Percentiles rank a stretch among this genome's conserved stretches.
These are phyloP conservation scores for Gastrolobium villosum DNA, from an alignment of 306 rosid genomes.

Conservation along the genomic window DNA sequence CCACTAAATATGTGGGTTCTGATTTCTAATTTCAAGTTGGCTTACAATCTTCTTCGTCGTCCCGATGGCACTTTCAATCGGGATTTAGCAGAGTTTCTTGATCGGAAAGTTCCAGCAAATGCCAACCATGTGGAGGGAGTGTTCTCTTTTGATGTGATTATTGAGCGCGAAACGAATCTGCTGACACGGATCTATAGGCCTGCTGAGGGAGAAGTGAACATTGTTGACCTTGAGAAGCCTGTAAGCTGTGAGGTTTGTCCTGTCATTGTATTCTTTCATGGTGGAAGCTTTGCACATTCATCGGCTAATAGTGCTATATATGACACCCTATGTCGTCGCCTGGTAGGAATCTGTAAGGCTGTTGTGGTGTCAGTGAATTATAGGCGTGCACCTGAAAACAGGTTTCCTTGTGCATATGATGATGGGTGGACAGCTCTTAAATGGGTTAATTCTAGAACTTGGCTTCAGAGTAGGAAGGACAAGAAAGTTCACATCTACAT, in stretches of 20 bases:
- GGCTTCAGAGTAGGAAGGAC: constrained; percentile 88
- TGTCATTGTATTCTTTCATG: constrained; percentile 90
- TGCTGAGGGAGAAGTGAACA: constrained; percentile 57
- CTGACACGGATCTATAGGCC: constrained; percentile 84
- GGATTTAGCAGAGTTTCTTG: constrained; percentile 95
- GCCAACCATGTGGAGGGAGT: constrained; percentile 77
- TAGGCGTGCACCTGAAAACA: constrained; percentile 89
- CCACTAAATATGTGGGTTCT: constrained; percentile 98
- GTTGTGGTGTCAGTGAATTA: constrained; percentile 92
- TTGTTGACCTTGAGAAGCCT: constrained; percentile 80
- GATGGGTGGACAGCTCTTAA: constrained; percentile 92
- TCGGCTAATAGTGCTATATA: constrained; percentile 94
- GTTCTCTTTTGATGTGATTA: constrained; percentile 88
- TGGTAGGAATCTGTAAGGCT: constrained; percentile 84
- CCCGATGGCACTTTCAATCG: constrained; percentile 98
- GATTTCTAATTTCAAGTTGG: constrained; percentile 93
- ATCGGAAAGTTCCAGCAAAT: constrained; percentile 85
- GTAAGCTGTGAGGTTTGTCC: constrained; percentile 71
- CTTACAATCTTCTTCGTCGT: constrained; percentile 97
- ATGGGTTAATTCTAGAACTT: constrained; percentile 83
- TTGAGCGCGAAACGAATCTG: constrained; percentile 74
- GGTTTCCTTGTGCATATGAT: constrained; percentile 90
- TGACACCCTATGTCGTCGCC: constrained; percentile 85
- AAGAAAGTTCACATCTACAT: constrained; percentile 81
- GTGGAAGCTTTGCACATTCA: constrained; percentile 98